Base-by-base conservation (phyloP, 2,329 filamentous ascomycete species). In the Xylaria sp. region DNA sequence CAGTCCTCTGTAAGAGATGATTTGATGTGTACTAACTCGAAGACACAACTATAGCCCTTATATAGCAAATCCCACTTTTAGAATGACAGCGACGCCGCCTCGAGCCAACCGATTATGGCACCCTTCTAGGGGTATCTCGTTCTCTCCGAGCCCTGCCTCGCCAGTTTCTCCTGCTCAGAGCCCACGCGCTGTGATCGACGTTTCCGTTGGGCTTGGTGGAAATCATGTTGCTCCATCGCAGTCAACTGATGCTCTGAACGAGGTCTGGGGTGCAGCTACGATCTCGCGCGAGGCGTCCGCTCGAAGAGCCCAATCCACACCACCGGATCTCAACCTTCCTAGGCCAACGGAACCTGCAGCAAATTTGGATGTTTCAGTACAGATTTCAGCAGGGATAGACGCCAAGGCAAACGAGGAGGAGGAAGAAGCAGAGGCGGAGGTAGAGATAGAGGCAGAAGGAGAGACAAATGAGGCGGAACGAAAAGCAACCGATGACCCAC, bases 81-180 rank as follows among this genome's bases (percentile, higher is more conserved):
- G 60, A 34, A 78, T 76, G 73, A 77, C 76, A 61, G 72, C 75
- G 18, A 76, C 76, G 41, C 75, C 76, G 3, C 66, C 76, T 25
- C 71, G 54, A 58, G 74, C 75, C 52, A 69, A 72, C 51, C 76
- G 74, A 60, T 51, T 79, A 75, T 81, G 80, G 80, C 76, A 80
- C 41, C 78, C 76, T 34, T 57, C 73, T 31, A 76, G 78, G 52
- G 79, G 80, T 18, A 80, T 81, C 63, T 75, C 74, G 1, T 81
- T 81, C 50, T 75, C 76, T 18, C 74, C 76, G 1, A 28, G 63
- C 23, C 44, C 68, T 34, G 69, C 66, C n/a, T 69, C 69, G 12
- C 66, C 69, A 10, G 66, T 62, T 5, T 44, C 71, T 46, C 44
- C 68, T 9, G 61, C 73, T 41, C 71, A 67, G 56, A 67, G 59